Percentiles rank a stretch among this genome's conserved stretches.
Evolutionary conservation across 176 grass and related monocot species (phyloP).

Genomic region (Alopecurus myosuroides): DNA sequence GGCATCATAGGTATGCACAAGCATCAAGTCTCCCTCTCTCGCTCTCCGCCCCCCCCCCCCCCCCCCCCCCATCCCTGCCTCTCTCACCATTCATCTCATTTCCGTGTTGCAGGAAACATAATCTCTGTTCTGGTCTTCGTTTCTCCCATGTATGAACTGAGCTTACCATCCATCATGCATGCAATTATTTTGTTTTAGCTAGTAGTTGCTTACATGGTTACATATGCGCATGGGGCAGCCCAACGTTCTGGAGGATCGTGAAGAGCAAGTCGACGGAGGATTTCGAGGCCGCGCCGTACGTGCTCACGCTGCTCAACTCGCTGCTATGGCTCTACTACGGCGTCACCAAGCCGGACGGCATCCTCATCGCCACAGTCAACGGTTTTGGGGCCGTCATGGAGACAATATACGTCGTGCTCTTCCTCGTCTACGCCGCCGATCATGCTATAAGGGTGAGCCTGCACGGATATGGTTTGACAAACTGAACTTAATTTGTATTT

Average conservation of each 20-base stretch:
- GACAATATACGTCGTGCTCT: constrained; percentile 49
- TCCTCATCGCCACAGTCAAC: constrained; percentile 61
- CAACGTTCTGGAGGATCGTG: constrained; percentile 59
- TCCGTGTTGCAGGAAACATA: constrained; percentile 55
- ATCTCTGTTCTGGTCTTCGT: constrained; percentile 65
- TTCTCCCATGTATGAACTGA: constrained; percentile 61
- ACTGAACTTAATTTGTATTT: too few relatives aligned
- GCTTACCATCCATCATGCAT: background rate
- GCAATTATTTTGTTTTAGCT: background rate
- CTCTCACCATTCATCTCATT: background rate
- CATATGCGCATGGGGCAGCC: background rate
- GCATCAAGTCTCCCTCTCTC: background rate
- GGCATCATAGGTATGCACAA: constrained; percentile 33
- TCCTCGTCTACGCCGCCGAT: constrained; percentile 37
- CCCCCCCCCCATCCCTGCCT: too few relatives aligned
- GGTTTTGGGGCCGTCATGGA: constrained; percentile 48
- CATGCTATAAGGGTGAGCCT: constrained; percentile 40
- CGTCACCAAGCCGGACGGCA: constrained; percentile 58
- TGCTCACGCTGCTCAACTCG: constrained; percentile 45
- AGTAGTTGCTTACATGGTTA: background rate
- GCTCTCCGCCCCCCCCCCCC: background rate
- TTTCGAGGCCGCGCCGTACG: constrained; percentile 48
- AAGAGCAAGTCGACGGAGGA: constrained; percentile 43
- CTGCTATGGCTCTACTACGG: constrained; percentile 74
- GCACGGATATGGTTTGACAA: too few relatives aligned